Conservation (phyloP, 345 rosid genomes). For the Hibiscus mutabilis region DNA sequence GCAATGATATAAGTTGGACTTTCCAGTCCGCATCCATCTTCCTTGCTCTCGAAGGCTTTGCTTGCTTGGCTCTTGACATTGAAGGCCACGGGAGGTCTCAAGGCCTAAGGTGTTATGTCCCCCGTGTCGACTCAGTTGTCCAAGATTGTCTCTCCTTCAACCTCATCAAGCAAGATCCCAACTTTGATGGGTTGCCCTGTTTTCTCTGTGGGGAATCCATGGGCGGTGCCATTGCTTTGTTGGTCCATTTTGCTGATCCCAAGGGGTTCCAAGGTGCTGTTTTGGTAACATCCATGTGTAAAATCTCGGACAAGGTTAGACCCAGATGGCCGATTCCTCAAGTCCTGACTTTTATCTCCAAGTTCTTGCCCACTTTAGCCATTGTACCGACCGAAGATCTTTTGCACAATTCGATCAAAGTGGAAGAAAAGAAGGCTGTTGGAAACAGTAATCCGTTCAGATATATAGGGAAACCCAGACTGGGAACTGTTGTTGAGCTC, state of each 20-base stretch:
- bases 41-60: conserved; percentile 70
- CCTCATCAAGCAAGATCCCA: conserved; percentile 36
- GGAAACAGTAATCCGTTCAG: conserved; percentile 60
- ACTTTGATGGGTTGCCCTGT: conserved; percentile 35
- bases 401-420: conserved; percentile 47
- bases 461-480: conserved; percentile 67
- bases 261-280: conserved; percentile 58
- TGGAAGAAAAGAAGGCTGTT: conserved; percentile 48
- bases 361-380: conserved; percentile 62
- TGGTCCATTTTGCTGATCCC: conserved; percentile 50
- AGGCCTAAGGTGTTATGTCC: conserved; percentile 59
- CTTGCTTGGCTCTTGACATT: conserved; percentile 73
- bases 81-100: conserved; percentile 79
- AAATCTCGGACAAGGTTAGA: conserved; percentile 58
- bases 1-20: conserved; percentile 79
- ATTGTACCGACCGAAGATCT: conserved; percentile 72
- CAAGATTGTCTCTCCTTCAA: conserved; percentile 47
- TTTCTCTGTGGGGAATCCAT: conserved; percentile 77
- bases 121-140: conserved; percentile 60
- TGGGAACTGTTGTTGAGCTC: conserved; percentile 70
- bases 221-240: conserved; percentile 72
- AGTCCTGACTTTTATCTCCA: conserved; percentile 42
- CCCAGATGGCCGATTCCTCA: conserved; percentile 82
- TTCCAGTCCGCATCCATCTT: conserved; percentile 65
- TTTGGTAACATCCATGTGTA: conserved; percentile 82